phyloP scores from a whole-genome alignment of 805 yeast genomes.

The Kazachstania africana region DNA sequence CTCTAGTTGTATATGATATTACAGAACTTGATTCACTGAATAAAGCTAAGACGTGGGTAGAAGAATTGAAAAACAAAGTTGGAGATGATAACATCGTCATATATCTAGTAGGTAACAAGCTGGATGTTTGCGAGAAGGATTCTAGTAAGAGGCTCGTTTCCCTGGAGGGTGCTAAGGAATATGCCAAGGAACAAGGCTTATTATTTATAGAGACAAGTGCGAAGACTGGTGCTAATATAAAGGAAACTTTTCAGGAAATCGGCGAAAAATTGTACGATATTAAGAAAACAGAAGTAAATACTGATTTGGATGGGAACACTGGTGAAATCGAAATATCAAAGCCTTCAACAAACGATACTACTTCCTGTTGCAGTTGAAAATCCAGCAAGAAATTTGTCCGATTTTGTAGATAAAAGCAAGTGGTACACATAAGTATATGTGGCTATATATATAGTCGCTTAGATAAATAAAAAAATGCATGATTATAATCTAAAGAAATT shows the following conservation, averaged over 20 bases:
- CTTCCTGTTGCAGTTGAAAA: slow-evolving; percentile 29
- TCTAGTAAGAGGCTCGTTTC: slow-evolving; percentile 36
- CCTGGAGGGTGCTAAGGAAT: slow-evolving; percentile 37
- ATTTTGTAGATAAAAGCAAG: too few species aligned
- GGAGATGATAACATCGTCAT: slow-evolving; percentile 57
- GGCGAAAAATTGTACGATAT: slow-evolving; percentile 33
- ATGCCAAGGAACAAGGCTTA: slow-evolving; percentile 41
- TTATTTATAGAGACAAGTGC: slow-evolving; percentile 48
- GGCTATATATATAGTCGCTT: too few species aligned
- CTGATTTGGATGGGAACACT: slow-evolving; percentile 4
- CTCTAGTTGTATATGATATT: slow-evolving; percentile 80
- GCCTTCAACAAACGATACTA: slow-evolving; percentile 33
- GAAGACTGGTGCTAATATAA: slow-evolving; percentile 41
- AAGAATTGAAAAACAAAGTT: slow-evolving; percentile 80
- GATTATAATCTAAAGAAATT: too few species aligned
- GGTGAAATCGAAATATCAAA: slow-evolving; percentile 17
- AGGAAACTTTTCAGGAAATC: slow-evolving; percentile 36
- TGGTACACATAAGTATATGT: too few species aligned
- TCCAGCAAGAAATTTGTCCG: too few species aligned
- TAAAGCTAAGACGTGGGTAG: slow-evolving; percentile 83
- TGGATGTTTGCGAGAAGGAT: slow-evolving; percentile 51
- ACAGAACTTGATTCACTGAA: slow-evolving; percentile 58
- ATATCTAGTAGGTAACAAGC: slow-evolving; percentile 80
- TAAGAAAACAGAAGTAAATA: slow-evolving; percentile 10
- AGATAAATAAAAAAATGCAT: too few species aligned